These are phyloP conservation scores for Colletotrichum euphorbiae DNA, from an alignment of 2,329 filamentous ascomycete species.

Conservation along the genomic window DNA sequence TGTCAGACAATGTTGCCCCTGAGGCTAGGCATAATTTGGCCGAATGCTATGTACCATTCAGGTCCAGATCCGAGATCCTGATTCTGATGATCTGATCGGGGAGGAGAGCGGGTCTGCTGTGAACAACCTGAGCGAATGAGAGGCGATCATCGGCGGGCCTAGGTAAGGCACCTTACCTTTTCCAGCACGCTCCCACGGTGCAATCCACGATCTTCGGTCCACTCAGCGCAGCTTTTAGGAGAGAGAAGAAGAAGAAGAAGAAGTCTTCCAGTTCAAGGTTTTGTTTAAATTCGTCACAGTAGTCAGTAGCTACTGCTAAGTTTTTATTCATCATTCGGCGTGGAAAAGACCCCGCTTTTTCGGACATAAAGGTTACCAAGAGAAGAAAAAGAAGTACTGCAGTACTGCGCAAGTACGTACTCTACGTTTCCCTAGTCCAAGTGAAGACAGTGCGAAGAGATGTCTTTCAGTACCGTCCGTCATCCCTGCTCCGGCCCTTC, in stretches of 20 bases:
- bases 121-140: conserved; percentile 2
- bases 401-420: conserved; percentile 15
- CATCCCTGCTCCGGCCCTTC: conserved; percentile 23
- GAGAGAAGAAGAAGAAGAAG: neutral
- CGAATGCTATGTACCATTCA: conserved; percentile 18
- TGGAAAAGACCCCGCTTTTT: too few species aligned
- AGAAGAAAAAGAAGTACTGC: too few species aligned
- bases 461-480: neutral
- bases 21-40: conserved; percentile 20
- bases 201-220: conserved; percentile 7
- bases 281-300: too few species aligned
- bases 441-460: conserved; percentile 17
- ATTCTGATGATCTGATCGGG: conserved; percentile 33
- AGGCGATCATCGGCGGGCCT: neutral
- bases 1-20: conserved; percentile 19
- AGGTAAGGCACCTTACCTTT: too few species aligned
- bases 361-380: too few species aligned
- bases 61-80: conserved; percentile 38
- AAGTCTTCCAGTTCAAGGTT: too few species aligned
- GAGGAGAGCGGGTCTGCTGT: neutral
- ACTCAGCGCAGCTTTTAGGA: neutral
- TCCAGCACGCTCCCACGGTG: too few species aligned
- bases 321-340: too few species aligned
- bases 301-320: too few species aligned
- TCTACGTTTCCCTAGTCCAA: neutral